Conservation (phyloP, 208 protist genomes). For the Trypanosoma scelopori region DNA sequence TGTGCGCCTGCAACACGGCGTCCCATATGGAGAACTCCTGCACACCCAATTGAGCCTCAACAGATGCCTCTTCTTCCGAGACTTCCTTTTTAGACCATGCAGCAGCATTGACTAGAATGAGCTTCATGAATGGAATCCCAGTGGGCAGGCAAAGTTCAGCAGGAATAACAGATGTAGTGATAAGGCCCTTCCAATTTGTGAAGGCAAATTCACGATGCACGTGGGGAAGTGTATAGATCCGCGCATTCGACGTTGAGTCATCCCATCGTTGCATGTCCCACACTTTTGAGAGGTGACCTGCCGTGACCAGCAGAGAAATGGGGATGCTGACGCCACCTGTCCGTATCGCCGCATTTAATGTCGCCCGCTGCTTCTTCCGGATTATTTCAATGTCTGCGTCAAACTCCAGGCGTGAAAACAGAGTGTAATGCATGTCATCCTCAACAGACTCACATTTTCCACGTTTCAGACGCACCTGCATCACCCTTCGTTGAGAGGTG, state of each 20-base stretch:
- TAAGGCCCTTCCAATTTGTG: slow-evolving; percentile 46
- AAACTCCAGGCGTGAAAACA: slow-evolving; percentile 15
- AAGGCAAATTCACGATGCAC: slow-evolving; percentile 28
- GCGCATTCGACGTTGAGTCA: not conserved
- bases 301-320: slow-evolving; percentile 2
- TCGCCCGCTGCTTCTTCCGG: slow-evolving; percentile 3
- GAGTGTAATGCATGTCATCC: not conserved
- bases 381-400: slow-evolving; percentile 5
- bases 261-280: not conserved
- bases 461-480: slow-evolving; percentile 3
- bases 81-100: slow-evolving; percentile 47
- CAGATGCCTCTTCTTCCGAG: slow-evolving; percentile 21
- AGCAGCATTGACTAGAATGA: slow-evolving; percentile 49
- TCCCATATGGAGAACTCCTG: slow-evolving; percentile 52
- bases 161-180: slow-evolving; percentile 55
- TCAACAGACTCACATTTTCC: slow-evolving; percentile 6
- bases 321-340: slow-evolving; percentile 25
- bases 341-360: slow-evolving; percentile 10
- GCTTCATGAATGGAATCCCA: slow-evolving; percentile 36
- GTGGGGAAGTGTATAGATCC: not conserved
- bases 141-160: slow-evolving; percentile 37
- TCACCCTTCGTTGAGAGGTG: not conserved
- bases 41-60: slow-evolving; percentile 55
- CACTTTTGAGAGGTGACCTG: not conserved
- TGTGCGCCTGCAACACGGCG: slow-evolving; percentile 35